Percentiles rank a stretch among this genome's conserved stretches.
phyloP scores from a whole-genome alignment of 805 yeast genomes.

The Kregervanrija fluxuum region DNA sequence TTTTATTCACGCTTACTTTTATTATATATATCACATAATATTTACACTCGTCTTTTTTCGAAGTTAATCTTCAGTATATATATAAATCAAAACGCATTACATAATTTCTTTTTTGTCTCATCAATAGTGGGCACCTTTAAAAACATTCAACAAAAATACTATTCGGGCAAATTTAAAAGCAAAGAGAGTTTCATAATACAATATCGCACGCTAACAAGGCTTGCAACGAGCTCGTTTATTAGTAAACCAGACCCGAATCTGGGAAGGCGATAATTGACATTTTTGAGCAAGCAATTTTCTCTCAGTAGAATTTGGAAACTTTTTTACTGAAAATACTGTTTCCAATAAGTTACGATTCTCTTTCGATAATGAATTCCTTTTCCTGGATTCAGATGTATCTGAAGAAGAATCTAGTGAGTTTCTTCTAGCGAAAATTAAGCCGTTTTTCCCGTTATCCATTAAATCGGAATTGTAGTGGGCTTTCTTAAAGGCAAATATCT shows the following conservation, averaged over 20 bases:
- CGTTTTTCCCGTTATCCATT: too few relatives aligned
- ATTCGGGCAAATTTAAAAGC: neutral
- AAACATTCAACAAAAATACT: too few relatives aligned
- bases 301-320: conserved; percentile 10
- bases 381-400: neutral
- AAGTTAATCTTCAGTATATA: neutral
- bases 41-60: neutral
- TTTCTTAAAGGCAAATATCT: too few relatives aligned
- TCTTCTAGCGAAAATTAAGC: too few relatives aligned
- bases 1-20: too few relatives aligned
- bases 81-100: too few relatives aligned
- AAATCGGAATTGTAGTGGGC: too few relatives aligned
- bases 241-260: conserved; percentile 13
- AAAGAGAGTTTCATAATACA: neutral
- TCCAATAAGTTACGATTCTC: conserved; percentile 5
- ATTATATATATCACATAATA: too few relatives aligned
- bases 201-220: neutral
- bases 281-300: conserved; percentile 8
- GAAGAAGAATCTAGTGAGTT: too few relatives aligned
- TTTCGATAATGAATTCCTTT: neutral
- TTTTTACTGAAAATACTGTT: conserved; percentile 4
- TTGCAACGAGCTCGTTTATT: conserved; percentile 10
- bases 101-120: too few relatives aligned
- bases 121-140: too few relatives aligned
- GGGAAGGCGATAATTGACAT: conserved; percentile 6